Conservation (phyloP, 208 protist genomes). For the Sergeia podlipaevii region DNA sequence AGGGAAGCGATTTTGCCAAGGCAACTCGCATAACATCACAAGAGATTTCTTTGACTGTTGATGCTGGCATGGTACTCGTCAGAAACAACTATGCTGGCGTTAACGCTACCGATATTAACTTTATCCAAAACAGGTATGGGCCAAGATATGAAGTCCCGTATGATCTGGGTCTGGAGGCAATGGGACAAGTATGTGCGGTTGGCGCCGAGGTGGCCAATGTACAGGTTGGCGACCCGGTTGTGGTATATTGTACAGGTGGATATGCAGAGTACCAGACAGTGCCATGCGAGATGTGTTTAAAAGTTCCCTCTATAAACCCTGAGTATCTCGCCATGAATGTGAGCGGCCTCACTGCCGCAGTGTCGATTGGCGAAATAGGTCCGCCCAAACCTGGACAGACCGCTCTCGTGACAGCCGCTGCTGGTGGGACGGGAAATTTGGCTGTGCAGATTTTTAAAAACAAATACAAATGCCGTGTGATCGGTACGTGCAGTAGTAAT, state of each 20-base stretch:
- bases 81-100: slow-evolving; percentile 26
- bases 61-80: slow-evolving; percentile 15
- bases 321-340: slow-evolving; percentile 28
- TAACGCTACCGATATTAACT: slow-evolving; percentile 37
- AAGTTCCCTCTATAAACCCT: slow-evolving; percentile 13
- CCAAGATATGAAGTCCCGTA: slow-evolving; percentile 16
- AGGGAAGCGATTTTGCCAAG: slow-evolving; percentile 20
- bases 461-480: slow-evolving; percentile 40
- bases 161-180: slow-evolving; percentile 21
- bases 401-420: slow-evolving; percentile 54
- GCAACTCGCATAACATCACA: slow-evolving; percentile 17
- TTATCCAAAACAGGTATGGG: slow-evolving; percentile 22
- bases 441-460: slow-evolving; percentile 64
- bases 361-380: slow-evolving; percentile 27
- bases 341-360: slow-evolving; percentile 27
- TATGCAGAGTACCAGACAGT: slow-evolving; percentile 34
- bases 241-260: slow-evolving; percentile 18
- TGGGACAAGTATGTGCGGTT: slow-evolving; percentile 24
- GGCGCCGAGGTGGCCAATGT: slow-evolving; percentile 16
- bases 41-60: slow-evolving; percentile 25
- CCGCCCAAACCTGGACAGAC: slow-evolving; percentile 26
- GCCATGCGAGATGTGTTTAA: slow-evolving; percentile 12
- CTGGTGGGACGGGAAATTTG: slow-evolving; percentile 50
- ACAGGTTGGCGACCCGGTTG: slow-evolving; percentile 18
- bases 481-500: slow-evolving; percentile 47